phyloP scores from a whole-genome alignment of 2,329 filamentous ascomycete genomes.

The Fusarium oxysporum region DNA sequence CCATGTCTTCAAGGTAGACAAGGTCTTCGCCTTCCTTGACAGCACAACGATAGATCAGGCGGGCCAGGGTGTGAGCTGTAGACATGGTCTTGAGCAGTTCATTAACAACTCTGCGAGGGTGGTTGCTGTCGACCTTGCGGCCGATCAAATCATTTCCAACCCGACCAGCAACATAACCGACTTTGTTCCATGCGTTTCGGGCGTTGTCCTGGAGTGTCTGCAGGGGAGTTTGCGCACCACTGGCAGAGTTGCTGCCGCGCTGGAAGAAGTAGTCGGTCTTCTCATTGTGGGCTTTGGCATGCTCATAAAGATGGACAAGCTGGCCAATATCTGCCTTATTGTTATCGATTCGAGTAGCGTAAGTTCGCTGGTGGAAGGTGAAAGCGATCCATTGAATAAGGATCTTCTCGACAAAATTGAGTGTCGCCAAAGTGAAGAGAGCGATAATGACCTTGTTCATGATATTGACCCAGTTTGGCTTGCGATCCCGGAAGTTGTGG shows the following conservation, averaged over 20 bases:
- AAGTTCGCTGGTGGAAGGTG: constrained; percentile 91
- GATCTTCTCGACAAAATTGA: constrained; percentile 93
- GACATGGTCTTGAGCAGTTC: constrained; percentile 78
- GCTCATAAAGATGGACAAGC: constrained; percentile 69
- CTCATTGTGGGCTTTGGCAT: constrained; percentile 80
- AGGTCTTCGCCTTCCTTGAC: constrained; percentile 80
- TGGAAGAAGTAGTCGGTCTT: constrained; percentile 64
- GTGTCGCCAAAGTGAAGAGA: constrained; percentile 79
- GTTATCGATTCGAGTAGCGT: constrained; percentile 88
- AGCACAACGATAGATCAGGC: constrained; percentile 89
- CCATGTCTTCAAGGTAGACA: constrained; percentile 81
- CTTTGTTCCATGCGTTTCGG: constrained; percentile 78
- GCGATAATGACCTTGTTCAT: constrained; percentile 89
- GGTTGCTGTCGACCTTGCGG: constrained; percentile 74
- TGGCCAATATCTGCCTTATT: constrained; percentile 88
- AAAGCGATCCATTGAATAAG: constrained; percentile 95
- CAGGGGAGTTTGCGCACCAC: constrained; percentile 80
- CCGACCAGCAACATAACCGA: constrained; percentile 85
- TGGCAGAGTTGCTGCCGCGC: constrained; percentile 54
- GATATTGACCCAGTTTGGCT: constrained; percentile 77
- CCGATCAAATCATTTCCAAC: constrained; percentile 95
- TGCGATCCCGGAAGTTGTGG: constrained; percentile 52
- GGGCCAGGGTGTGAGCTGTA: constrained; percentile 85
- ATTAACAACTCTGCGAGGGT: constrained; percentile 86
- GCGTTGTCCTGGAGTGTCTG: constrained; percentile 79